Conservation (phyloP, 306 rosid species). For the Acmispon strigosus region DNA sequence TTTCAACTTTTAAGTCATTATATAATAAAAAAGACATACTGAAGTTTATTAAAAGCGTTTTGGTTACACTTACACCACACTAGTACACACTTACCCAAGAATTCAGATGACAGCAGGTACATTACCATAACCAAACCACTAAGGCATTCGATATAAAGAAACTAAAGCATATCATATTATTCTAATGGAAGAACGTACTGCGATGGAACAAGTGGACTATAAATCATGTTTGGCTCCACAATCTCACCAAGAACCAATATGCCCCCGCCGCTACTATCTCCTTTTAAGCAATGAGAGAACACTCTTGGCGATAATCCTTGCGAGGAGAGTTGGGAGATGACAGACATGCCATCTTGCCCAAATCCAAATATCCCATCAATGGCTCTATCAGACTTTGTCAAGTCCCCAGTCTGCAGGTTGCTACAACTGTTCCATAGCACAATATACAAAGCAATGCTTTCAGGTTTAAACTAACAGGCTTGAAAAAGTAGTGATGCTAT, state of each 20-base stretch:
- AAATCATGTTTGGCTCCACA: slow-evolving; percentile 70
- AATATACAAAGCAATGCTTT: slow-evolving; percentile 24
- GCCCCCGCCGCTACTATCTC: slow-evolving; percentile 83
- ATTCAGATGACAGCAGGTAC: background rate
- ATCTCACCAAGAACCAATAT: slow-evolving; percentile 86
- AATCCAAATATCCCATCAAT: slow-evolving; percentile 92
- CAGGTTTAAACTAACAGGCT: slow-evolving; percentile 13
- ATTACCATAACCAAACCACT: background rate
- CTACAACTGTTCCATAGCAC: slow-evolving; percentile 74
- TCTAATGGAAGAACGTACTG: slow-evolving; percentile 50
- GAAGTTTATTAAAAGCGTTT: background rate
- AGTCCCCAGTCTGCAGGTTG: slow-evolving; percentile 67
- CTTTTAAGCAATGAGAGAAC: slow-evolving; percentile 91
- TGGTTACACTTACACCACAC: background rate
- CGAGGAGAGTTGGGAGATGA: slow-evolving; percentile 66
- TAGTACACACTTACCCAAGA: background rate
- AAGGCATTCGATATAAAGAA: background rate
- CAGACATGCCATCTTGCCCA: slow-evolving; percentile 77
- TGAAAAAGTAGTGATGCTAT: background rate
- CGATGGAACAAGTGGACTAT: slow-evolving; percentile 79
- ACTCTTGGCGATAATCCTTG: slow-evolving; percentile 67
- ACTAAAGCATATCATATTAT: background rate
- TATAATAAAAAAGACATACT: background rate
- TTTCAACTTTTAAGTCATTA: background rate
- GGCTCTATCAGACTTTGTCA: slow-evolving; percentile 72